Conservation (phyloP, 345 rosid genomes). For the Salix suchowensis region DNA sequence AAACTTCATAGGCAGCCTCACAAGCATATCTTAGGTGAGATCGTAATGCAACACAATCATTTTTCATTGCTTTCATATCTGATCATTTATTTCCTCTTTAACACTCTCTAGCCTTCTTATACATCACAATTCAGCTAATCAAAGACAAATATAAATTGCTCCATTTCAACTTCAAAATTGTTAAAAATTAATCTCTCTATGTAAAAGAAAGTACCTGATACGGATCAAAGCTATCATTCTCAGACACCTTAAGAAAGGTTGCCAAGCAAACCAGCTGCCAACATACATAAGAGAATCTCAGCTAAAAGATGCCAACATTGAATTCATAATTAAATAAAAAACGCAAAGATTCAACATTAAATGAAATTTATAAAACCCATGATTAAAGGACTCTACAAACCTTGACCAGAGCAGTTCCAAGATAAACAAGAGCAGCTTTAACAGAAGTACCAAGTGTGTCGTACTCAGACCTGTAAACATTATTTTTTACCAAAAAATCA, state of each 20-base stretch:
- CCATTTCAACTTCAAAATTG: conserved; percentile 1
- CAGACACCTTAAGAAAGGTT: conserved; percentile 86
- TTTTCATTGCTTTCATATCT: not conserved
- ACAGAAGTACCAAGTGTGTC: conserved; percentile 94
- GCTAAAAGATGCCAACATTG: not conserved
- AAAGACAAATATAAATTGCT: not conserved
- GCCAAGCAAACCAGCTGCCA: conserved; percentile 95
- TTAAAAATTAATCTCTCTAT: not conserved
- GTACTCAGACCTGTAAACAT: conserved; percentile 70
- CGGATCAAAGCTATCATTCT: conserved; percentile 79
- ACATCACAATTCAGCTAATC: not conserved
- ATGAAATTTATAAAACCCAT: not conserved
- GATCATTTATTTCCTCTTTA: not conserved
- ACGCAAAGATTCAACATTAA: too few relatives aligned
- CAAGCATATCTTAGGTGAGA: not conserved
- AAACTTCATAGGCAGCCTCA: not conserved
- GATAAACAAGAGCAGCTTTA: conserved; percentile 86
- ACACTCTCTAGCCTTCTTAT: not conserved
- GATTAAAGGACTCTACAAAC: conserved; percentile 28
- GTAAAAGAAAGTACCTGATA: conserved; percentile 57
- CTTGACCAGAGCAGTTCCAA: conserved; percentile 86
- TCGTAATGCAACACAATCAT: not conserved
- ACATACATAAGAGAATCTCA: not conserved
- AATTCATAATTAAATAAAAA: not conserved
- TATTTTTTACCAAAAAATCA: too few relatives aligned